Evolutionary conservation across 2,329 filamentous ascomycete genomes (phyloP).

Genomic region (Sordariomycetes sp.): DNA sequence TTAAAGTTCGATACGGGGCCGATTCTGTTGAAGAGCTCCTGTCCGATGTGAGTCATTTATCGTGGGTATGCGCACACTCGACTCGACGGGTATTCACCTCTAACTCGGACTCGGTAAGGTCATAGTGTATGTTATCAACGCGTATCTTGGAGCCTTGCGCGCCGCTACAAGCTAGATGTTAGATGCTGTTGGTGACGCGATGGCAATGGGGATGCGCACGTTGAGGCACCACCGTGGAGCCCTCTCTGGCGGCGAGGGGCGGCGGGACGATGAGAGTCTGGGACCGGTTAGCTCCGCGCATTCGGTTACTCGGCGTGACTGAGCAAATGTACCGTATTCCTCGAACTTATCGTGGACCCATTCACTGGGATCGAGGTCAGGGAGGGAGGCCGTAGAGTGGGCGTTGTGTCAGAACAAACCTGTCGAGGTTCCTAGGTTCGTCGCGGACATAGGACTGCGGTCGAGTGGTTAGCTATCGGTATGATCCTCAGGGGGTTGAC

Average conservation of each 20-base stretch:
- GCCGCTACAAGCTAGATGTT: slow-evolving; percentile 22
- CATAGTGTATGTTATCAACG: slow-evolving; percentile 87
- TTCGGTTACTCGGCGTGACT: neutral
- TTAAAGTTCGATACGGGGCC: slow-evolving; percentile 57
- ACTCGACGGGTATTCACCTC: slow-evolving; percentile 36
- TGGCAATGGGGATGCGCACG: slow-evolving; percentile 1
- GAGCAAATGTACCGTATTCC: slow-evolving; percentile 42
- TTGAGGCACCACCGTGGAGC: neutral
- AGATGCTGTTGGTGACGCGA: neutral
- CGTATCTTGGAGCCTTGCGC: slow-evolving; percentile 55
- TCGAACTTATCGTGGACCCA: slow-evolving; percentile 92
- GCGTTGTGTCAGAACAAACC: slow-evolving; percentile 30
- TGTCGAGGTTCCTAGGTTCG: slow-evolving; percentile 55
- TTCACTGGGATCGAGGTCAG: slow-evolving; percentile 42
- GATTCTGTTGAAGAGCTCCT: slow-evolving; percentile 74
- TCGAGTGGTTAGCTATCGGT: neutral
- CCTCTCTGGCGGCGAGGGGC: slow-evolving; percentile 27
- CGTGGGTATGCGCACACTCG: neutral
- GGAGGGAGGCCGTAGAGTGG: neutral
- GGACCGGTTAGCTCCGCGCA: neutral
- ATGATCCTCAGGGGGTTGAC: neutral
- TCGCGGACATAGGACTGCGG: slow-evolving; percentile 39
- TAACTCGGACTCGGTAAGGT: slow-evolving; percentile 73
- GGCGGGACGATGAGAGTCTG: slow-evolving; percentile 25
- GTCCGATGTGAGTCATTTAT: slow-evolving; percentile 4